Evolutionary conservation across 2,329 filamentous ascomycete genomes (phyloP).

Genomic region (Seiridium cupressi): DNA sequence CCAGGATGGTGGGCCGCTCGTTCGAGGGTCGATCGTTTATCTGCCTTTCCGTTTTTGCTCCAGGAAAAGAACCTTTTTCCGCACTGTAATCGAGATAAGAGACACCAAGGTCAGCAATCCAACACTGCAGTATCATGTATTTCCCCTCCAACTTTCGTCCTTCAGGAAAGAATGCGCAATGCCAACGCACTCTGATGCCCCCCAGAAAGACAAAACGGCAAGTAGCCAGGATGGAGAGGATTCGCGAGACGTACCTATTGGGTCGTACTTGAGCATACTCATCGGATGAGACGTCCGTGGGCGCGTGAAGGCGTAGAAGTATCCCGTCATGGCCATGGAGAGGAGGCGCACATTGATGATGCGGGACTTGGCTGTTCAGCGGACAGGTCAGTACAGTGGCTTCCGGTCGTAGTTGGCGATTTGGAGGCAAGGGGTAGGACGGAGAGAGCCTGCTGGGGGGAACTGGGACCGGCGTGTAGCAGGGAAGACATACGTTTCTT

Average conservation of each 20-base stretch:
- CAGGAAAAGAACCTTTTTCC: slow-evolving; percentile 92
- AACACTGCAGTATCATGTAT: too few relatives aligned
- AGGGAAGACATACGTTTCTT: slow-evolving; percentile 10
- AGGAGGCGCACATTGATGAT: slow-evolving; percentile 90
- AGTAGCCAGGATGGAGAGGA: neutral
- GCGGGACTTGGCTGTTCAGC: slow-evolving; percentile 74
- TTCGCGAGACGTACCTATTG: slow-evolving; percentile 68
- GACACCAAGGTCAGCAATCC: slow-evolving; percentile 4
- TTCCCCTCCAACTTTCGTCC: too few relatives aligned
- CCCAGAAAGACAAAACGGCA: neutral
- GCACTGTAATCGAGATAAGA: slow-evolving; percentile 54
- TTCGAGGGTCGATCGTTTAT: slow-evolving; percentile 28
- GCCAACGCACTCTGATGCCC: neutral
- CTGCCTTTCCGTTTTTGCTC: slow-evolving; percentile 82
- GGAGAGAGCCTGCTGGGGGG: neutral
- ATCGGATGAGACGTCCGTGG: slow-evolving; percentile 79
- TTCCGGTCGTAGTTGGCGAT: neutral
- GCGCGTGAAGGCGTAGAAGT: slow-evolving; percentile 87
- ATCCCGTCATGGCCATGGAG: slow-evolving; percentile 98
- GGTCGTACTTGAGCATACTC: slow-evolving; percentile 99
- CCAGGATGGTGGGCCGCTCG: neutral
- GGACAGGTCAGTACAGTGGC: neutral
- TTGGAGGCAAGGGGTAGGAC: neutral
- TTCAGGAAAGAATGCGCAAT: too few relatives aligned
- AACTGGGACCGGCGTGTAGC: neutral